Evolutionary conservation across 2,329 filamentous ascomycete genomes (phyloP).

Genomic region (Xylariaceae sp.): DNA sequence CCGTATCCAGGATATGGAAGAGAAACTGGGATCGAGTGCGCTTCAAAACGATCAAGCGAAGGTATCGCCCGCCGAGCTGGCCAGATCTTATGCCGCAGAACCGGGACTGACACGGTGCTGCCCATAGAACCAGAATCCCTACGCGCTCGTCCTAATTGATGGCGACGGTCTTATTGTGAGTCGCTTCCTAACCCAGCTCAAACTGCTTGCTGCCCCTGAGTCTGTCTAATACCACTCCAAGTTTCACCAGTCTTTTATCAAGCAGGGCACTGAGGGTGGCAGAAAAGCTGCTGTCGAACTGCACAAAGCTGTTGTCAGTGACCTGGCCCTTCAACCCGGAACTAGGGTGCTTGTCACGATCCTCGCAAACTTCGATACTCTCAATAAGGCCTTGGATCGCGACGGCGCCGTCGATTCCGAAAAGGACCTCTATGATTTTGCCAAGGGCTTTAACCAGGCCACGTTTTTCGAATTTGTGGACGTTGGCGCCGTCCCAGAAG

Average conservation of each 20-base stretch:
- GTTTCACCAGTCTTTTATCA: slow-evolving; percentile 54
- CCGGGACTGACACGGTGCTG: slow-evolving; percentile 17
- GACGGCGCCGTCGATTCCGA: slow-evolving; percentile 43
- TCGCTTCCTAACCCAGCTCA: slow-evolving; percentile 12
- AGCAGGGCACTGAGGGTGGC: slow-evolving; percentile 51
- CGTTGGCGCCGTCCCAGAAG: slow-evolving; percentile 54
- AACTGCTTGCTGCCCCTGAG: slow-evolving; percentile 5
- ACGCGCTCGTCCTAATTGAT: slow-evolving; percentile 57
- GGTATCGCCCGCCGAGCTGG: slow-evolving; percentile 34
- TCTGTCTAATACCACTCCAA: slow-evolving; percentile 29
- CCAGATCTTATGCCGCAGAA: not conserved
- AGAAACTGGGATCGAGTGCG: slow-evolving; percentile 32
- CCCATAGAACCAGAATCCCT: slow-evolving; percentile 49
- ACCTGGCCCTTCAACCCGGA: slow-evolving; percentile 41
- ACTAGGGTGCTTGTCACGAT: slow-evolving; percentile 53
- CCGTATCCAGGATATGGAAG: slow-evolving; percentile 38
- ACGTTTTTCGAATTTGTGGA: slow-evolving; percentile 61
- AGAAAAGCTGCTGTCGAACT: slow-evolving; percentile 48
- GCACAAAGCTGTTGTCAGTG: slow-evolving; percentile 41
- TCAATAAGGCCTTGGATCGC: slow-evolving; percentile 46
- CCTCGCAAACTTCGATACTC: slow-evolving; percentile 48
- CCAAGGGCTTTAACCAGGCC: slow-evolving; percentile 54
- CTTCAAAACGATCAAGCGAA: slow-evolving; percentile 41
- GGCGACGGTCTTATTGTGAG: slow-evolving; percentile 57
- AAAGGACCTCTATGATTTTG: slow-evolving; percentile 51